Evolutionary conservation across 208 protist genomes (phyloP), one percentile per base, ranked within the genome.

Genomic region (Leishmania aethiopica): DNA sequence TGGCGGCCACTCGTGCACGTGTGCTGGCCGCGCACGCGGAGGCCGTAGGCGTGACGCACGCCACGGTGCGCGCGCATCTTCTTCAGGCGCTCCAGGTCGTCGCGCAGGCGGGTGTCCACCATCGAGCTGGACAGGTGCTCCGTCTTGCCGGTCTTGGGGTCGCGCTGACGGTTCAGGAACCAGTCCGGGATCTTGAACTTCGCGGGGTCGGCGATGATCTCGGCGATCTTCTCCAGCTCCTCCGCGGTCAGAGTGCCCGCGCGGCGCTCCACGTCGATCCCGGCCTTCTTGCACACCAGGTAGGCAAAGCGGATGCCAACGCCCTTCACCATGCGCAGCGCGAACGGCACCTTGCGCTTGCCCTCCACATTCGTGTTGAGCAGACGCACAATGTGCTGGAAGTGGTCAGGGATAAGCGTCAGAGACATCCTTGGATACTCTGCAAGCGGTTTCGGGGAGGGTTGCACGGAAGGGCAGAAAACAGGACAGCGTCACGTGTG

Each of bases 361-460:
- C 96, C 99, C 82, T 99, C 98, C 86, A 99, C 91, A 95, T 99
- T 99, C 81, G 99, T 99, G 96, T 99, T 99, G 84, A 99, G 95
- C 64, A 99, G 94, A 99, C 99, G 99, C 87, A 99, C 94, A 85
- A 99, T 99, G 94, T 99, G 98, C 93, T 99, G 98, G 93, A 99
- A 99, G 80, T 99, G 84, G 0, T 97, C 94, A n/a, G 89, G 82
- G 77, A 94, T 86, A 47, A 97, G 84, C 49, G 85, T 85, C 7
- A 92, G 72, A 15, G 84, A 87, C 84, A 89, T 89, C 25, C 35
- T 86, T 49, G 60, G 47, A 80, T 59, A 84, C 81, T 79, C 69
- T 81, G 42, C 66, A n/a, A 15, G 22, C 2, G 28, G 73, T 8
- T 2, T 19, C 47, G 10, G 17, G 10, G 28, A 57, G 25, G 7